Evolutionary conservation across 2,329 filamentous ascomycete species (phyloP).

Genomic region (Nakataea oryzae): DNA sequence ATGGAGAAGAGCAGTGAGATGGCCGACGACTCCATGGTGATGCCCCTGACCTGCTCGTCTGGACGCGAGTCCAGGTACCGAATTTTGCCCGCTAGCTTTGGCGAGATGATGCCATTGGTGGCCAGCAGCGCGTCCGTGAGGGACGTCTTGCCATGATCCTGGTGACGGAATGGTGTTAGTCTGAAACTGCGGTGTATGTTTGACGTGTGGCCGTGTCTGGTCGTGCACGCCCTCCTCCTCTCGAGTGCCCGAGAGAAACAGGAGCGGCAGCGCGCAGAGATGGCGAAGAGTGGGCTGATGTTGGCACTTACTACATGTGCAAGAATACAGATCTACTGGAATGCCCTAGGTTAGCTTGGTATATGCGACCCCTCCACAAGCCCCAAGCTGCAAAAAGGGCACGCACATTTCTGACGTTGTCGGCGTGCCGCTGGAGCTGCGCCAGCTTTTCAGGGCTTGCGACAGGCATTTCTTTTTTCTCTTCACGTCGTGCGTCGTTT

Average conservation of each 20-base stretch:
- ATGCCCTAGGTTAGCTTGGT: neutral
- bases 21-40: conserved; percentile 99
- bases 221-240: neutral
- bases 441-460: conserved; percentile 86
- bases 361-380: neutral
- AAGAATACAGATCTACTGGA: conserved; percentile 69
- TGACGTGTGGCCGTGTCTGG: neutral
- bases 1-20: conserved; percentile 96
- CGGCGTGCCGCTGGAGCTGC: conserved; percentile 74
- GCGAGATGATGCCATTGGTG: conserved; percentile 98
- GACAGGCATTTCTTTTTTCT: conserved; percentile 62
- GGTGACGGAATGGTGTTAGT: neutral
- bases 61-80: conserved; percentile 93
- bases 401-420: conserved; percentile 85
- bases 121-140: conserved; percentile 92
- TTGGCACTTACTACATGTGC: conserved; percentile 57
- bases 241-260: neutral
- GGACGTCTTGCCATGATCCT: conserved; percentile 94
- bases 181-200: neutral
- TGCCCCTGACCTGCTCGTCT: conserved; percentile 90
- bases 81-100: conserved; percentile 95
- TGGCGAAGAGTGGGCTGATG: neutral
- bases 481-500: neutral
- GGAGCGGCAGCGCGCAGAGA: neutral
- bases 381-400: neutral